Percentiles rank a stretch among this genome's conserved stretches.
phyloP scores from a whole-genome alignment of 2,329 filamentous ascomycete genomes.

The Neurospora sp. region DNA sequence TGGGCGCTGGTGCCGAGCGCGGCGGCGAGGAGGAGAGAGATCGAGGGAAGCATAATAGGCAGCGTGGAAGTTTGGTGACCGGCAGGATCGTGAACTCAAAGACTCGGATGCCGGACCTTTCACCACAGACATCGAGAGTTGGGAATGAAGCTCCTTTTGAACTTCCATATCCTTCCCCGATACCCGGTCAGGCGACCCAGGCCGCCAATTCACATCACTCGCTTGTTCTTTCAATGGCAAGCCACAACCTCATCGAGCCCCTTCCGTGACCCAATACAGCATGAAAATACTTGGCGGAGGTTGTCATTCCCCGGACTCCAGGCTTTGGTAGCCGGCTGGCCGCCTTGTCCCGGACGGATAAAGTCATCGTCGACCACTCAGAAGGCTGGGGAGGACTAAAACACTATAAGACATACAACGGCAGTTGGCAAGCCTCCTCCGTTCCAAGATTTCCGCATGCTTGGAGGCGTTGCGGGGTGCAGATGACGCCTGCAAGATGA shows the following conservation, averaged over 20 bases:
- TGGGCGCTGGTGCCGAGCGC: conserved; percentile 15
- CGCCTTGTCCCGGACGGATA: conserved; percentile 16
- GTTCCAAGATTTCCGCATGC: background rate
- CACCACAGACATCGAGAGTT: background rate
- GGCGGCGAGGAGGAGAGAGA: conserved; percentile 10
- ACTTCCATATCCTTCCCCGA: background rate
- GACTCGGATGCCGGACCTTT: background rate
- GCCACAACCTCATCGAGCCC: conserved; percentile 5
- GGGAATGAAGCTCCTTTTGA: background rate
- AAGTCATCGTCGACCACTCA: conserved; percentile 10
- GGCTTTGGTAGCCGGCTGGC: conserved; percentile 7
- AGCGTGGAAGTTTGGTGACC: background rate
- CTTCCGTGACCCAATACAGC: conserved; percentile 6
- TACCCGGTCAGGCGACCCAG: background rate
- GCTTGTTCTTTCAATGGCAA: background rate
- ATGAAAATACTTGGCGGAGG: conserved; percentile 9
- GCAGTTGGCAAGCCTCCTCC: conserved; percentile 1
- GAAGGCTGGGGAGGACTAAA: conserved; percentile 1
- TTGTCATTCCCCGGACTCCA: conserved; percentile 7
- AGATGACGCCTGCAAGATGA: background rate
- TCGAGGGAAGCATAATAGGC: conserved; percentile 11
- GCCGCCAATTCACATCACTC: background rate
- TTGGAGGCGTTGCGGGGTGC: background rate
- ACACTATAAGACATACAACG: conserved; percentile 7
- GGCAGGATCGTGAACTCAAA: background rate